phyloP scores from a whole-genome alignment of 2,329 filamentous ascomycete species.

The Fusarium udum region DNA sequence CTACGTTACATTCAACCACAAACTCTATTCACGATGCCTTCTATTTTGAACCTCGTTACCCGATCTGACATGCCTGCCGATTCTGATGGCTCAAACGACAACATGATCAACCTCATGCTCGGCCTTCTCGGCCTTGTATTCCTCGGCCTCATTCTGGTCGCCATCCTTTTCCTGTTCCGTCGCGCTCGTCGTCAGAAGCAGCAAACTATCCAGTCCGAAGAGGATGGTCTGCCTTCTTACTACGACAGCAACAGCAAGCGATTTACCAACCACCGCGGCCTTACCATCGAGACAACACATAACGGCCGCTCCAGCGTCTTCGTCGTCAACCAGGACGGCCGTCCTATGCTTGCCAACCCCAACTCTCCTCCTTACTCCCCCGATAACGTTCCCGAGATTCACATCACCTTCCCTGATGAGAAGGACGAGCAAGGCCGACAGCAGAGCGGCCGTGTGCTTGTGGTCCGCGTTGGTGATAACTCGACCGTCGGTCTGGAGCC shows the following conservation, averaged over 20 bases:
- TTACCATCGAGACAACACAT: constrained; percentile 67
- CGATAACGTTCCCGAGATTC: constrained; percentile 91
- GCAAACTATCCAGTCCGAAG: constrained; percentile 48
- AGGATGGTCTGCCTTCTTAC: constrained; percentile 73
- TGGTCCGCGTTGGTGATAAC: constrained; percentile 89
- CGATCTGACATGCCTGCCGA: constrained; percentile 46
- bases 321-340: constrained; percentile 80
- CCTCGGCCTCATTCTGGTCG: constrained; percentile 73
- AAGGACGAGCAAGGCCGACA: constrained; percentile 84
- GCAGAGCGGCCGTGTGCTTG: constrained; percentile 86
- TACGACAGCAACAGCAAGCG: constrained; percentile 64
- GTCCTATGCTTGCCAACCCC: constrained; percentile 79
- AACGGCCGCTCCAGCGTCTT: constrained; percentile 74
- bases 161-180: constrained; percentile 76
- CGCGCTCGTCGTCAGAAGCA: constrained; percentile 65
- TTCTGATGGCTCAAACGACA: constrained; percentile 59
- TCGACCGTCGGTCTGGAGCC: constrained; percentile 89
- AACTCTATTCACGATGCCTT: constrained; percentile 40
- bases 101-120: constrained; percentile 80
- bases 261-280: constrained; percentile 62
- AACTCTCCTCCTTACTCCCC: constrained; percentile 79
- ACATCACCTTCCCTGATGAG: constrained; percentile 97
- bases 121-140: constrained; percentile 81
- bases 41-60: constrained; percentile 37
- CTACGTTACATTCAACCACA: constrained; percentile 12